Evolutionary conservation across 164 flowering plant species (phyloP).

Genomic region (Cinnamomum chago): DNA sequence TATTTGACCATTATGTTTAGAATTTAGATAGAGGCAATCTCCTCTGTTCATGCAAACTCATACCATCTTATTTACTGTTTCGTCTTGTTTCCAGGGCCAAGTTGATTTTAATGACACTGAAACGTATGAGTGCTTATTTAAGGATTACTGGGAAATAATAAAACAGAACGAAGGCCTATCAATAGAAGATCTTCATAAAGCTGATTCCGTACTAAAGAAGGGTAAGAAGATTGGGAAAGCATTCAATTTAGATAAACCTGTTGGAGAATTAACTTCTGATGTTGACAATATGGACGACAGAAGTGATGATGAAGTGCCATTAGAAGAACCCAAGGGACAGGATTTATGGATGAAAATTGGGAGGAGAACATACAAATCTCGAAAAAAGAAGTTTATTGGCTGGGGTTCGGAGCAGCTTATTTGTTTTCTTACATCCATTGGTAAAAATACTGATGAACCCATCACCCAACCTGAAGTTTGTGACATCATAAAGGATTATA

Average conservation of each 20-base stretch:
- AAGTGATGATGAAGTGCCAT: slow-evolving; percentile 2
- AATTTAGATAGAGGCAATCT: background rate
- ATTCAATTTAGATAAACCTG: slow-evolving; percentile 21
- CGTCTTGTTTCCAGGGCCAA: slow-evolving; percentile 33
- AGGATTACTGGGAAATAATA: slow-evolving; percentile 57
- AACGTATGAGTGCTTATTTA: slow-evolving; percentile 53
- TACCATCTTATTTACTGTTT: background rate
- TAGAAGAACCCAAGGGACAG: slow-evolving; percentile 15
- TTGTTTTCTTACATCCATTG: slow-evolving; percentile 53
- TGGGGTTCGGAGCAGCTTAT: slow-evolving; percentile 76
- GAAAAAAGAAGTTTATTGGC: slow-evolving; percentile 46
- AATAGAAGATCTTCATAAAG: slow-evolving; percentile 34
- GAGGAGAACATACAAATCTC: slow-evolving; percentile 23
- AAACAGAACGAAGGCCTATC: slow-evolving; percentile 49
- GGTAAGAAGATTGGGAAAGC: slow-evolving; percentile 18
- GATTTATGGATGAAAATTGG: slow-evolving; percentile 1
- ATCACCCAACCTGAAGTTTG: slow-evolving; percentile 47
- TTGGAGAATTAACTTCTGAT: slow-evolving; percentile 21
- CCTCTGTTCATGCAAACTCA: background rate
- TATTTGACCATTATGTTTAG: background rate
- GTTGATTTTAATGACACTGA: slow-evolving; percentile 56
- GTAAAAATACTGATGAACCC: slow-evolving; percentile 37
- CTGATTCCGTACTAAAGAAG: slow-evolving; percentile 32
- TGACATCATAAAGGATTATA: slow-evolving; percentile 41
- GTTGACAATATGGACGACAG: slow-evolving; percentile 23